Base-by-base conservation (phyloP, 2,329 filamentous ascomycete species). In the Calonectria crousiana region DNA sequence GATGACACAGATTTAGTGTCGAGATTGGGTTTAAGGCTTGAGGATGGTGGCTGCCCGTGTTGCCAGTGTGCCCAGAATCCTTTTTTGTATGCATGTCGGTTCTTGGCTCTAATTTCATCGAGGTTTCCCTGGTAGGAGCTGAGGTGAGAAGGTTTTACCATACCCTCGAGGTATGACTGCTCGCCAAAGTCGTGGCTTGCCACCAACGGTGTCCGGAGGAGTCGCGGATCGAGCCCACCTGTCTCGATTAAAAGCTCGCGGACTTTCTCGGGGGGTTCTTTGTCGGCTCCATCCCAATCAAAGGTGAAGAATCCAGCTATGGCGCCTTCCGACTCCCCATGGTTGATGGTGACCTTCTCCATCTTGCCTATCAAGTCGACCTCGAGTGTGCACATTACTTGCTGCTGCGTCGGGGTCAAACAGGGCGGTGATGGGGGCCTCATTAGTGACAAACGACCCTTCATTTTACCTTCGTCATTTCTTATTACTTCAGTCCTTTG, bases 281-380 rank as follows among this genome's bases (percentile, higher is more conserved):
- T 23, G 20, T 75, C 47, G 3, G 76, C 75, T 16, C 58, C 49
- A 16, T 80, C 77, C 66, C 71, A 75, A 32, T 73, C 18, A 23
- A 62, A 74, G 6, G 71, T 77, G 36, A 80, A 78, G 10, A 74
- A 67, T 26, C 77, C 77, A 4, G 78, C 78, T 56, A 80, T 75
- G 2, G 41, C 49, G 28, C 74, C 77, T 20, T 79, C 78, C 1
- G 78, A 60, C 20, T 47, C 53, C 11, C 72, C 77, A 34, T 80
- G 73, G 32, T 72, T 75, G 20, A 78, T 64, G 2, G 69, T 56
- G 1, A 79, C 66, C 41, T 76, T 74, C 41, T 71, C 56, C 51
- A 75, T 68, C 11, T 69, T 60, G 4, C 64, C 67, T 9, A 76
- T 58, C n/a, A 78, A 28, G 0, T 70, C 51, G 9, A 28, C 30